Conservation (phyloP, 2,329 filamentous ascomycete species). For the Colletotrichum shisoi region DNA sequence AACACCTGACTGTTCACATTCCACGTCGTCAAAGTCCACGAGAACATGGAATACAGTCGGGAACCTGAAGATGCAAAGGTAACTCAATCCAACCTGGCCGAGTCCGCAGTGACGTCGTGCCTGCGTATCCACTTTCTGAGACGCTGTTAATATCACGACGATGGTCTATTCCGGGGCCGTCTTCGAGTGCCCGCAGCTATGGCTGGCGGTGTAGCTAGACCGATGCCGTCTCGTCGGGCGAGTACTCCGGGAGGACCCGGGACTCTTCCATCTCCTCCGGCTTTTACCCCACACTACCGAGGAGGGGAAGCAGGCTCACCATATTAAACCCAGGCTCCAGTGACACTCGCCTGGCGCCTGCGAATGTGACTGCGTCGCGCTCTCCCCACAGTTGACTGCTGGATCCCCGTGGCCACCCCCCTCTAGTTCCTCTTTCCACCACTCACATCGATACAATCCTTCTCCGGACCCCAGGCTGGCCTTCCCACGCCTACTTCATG, state of each 20-base stretch:
- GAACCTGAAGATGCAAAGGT: neutral
- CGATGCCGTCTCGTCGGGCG: neutral
- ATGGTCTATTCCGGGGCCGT: neutral
- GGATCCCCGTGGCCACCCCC: neutral
- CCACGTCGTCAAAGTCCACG: neutral
- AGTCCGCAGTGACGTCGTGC: too few relatives aligned
- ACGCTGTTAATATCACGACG: too few relatives aligned
- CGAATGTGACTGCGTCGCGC: constrained; percentile 8
- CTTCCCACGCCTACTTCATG: constrained; percentile 15
- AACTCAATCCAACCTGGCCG: neutral
- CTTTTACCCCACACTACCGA: constrained; percentile 32
- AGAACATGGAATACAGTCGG: neutral
- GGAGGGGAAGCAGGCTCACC: neutral
- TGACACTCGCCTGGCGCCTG: constrained; percentile 21
- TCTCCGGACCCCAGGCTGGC: constrained; percentile 37
- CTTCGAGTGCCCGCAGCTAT: neutral
- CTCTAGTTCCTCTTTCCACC: constrained; percentile 16
- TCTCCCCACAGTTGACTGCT: constrained; percentile 26
- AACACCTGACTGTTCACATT: neutral
- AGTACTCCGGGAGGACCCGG: constrained; percentile 2
- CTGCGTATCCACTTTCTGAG: neutral
- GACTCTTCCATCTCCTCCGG: constrained; percentile 24
- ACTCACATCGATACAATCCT: constrained; percentile 33
- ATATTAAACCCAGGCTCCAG: constrained; percentile 17
- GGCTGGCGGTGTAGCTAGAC: neutral